Evolutionary conservation across 1,139 yeast species (phyloP).

Genomic region (Blastobotrys buckinghamii): DNA sequence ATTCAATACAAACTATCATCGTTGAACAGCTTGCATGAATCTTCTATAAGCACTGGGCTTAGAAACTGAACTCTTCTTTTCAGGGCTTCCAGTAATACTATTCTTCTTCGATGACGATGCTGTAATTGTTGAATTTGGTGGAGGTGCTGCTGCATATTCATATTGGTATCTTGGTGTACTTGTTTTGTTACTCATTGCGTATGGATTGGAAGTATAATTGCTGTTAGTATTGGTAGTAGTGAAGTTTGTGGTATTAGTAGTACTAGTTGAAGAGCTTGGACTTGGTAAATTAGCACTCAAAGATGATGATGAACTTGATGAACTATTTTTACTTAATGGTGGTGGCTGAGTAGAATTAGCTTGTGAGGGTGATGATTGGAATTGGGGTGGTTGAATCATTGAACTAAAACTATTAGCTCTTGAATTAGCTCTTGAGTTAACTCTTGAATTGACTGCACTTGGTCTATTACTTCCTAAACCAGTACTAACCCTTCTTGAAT

Average conservation of each 20-base stretch:
- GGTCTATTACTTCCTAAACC: constrained; percentile 6
- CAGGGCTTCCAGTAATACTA: background rate
- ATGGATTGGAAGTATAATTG: background rate
- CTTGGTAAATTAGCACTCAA: background rate
- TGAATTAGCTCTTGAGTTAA: constrained; percentile 16
- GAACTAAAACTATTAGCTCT: constrained; percentile 7
- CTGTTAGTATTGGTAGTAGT: background rate
- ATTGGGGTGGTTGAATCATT: background rate
- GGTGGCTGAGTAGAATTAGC: background rate
- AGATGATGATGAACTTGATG: background rate
- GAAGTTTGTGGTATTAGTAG: background rate
- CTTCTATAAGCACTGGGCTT: background rate
- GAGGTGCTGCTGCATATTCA: background rate
- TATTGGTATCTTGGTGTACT: background rate
- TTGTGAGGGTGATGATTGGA: background rate
- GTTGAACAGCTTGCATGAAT: background rate
- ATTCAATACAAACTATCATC: background rate
- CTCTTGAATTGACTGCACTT: constrained; percentile 12
- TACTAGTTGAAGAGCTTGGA: background rate
- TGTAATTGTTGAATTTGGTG: background rate
- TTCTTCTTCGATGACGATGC: background rate
- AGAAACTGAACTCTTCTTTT: background rate
- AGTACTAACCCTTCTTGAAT: constrained; percentile 15
- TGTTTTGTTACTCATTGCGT: background rate
- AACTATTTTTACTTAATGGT: background rate